Conservation (phyloP, 2,329 filamentous ascomycete species). For the Whalleya microplaca region DNA sequence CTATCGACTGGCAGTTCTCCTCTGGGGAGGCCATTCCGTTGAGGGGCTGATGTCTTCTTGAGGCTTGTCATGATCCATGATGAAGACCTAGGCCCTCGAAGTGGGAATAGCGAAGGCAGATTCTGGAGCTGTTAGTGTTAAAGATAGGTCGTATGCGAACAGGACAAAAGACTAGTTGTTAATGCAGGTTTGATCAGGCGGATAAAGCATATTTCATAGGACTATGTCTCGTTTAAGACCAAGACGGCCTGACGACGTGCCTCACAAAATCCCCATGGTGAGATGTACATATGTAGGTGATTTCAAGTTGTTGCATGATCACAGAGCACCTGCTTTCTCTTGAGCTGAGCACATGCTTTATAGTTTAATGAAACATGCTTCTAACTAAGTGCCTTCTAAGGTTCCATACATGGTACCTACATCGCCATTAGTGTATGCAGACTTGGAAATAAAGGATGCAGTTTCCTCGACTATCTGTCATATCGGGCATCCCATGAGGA, state of each 20-base stretch:
- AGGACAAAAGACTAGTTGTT: conserved; percentile 21
- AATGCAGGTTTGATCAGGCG: conserved; percentile 1
- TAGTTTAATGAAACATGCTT: too few species aligned
- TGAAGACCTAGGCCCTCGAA: conserved; percentile 1
- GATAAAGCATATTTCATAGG: conserved; percentile 15
- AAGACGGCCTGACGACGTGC: background rate
- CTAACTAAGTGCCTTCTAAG: background rate
- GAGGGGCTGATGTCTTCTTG: conserved; percentile 26
- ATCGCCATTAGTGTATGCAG: too few species aligned
- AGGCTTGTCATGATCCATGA: conserved; percentile 20
- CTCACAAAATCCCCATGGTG: background rate
- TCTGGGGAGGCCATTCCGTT: conserved; percentile 22
- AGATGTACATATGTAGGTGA: background rate
- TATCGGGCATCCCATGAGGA: too few species aligned
- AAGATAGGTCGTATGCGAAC: conserved; percentile 1
- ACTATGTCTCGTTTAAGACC: conserved; percentile 7
- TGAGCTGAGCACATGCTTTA: background rate
- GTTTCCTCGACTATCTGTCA: background rate
- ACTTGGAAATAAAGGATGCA: background rate
- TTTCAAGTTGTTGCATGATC: background rate
- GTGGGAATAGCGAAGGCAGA: background rate
- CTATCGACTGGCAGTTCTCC: conserved; percentile 29
- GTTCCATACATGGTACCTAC: too few species aligned
- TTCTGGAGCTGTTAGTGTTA: conserved; percentile 7
- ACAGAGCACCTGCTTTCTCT: conserved; percentile 3